Conservation (phyloP, 176 grass and related monocot genomes). For the Eragrostis curvula region DNA sequence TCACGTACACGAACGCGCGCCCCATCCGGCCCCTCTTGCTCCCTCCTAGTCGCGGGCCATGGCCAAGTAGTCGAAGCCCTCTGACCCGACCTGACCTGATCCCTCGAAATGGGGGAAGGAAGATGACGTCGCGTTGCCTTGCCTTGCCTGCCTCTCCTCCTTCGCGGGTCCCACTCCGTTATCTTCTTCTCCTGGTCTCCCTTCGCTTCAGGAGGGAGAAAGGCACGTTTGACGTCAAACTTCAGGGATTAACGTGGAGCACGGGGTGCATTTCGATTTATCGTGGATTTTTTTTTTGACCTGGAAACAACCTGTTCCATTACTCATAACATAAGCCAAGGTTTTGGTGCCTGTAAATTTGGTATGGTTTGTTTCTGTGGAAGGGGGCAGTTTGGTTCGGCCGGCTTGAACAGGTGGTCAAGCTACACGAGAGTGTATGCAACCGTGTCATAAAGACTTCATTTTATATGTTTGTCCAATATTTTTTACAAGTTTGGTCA, state of each 20-base stretch:
- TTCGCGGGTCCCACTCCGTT: conserved; percentile 39
- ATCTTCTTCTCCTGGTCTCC: conserved; percentile 20
- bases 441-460: too few relatives aligned
- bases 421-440: too few relatives aligned
- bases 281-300: too few relatives aligned
- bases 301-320: too few relatives aligned
- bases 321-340: too few relatives aligned
- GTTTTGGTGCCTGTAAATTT: not conserved
- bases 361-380: not conserved
- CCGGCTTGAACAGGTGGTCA: not conserved
- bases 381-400: not conserved
- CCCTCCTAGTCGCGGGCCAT: conserved; percentile 48
- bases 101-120: not conserved
- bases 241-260: conserved; percentile 2
- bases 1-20: conserved; percentile 75
- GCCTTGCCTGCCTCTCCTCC: conserved; percentile 25
- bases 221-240: not conserved
- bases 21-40: conserved; percentile 46
- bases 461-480: too few relatives aligned
- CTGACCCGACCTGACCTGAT: conserved; percentile 4
- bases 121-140: conserved; percentile 21
- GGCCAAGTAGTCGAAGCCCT: not conserved
- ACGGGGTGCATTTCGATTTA: not conserved
- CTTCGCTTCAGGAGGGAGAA: not conserved
- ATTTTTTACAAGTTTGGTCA: too few relatives aligned